phyloP scores from a whole-genome alignment of 257 asterid species.

The Mentha longifolia region DNA sequence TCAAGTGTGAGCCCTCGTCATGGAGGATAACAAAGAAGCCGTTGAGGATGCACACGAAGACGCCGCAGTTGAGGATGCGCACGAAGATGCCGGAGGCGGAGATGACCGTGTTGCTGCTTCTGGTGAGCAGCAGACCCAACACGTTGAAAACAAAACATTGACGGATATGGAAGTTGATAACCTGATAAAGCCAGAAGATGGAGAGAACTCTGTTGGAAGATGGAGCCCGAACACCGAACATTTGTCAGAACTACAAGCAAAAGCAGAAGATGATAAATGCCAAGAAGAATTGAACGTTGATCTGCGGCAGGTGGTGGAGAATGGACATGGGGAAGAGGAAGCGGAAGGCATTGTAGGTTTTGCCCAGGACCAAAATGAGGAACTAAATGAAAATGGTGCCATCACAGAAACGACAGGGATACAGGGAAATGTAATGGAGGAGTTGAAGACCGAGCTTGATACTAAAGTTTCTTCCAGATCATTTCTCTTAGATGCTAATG shows the following conservation, averaged over 20 bases:
- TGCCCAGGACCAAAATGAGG: conserved; percentile 35
- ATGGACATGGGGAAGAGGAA: conserved; percentile 44
- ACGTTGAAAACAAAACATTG: conserved; percentile 18
- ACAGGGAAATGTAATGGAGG: conserved; percentile 39
- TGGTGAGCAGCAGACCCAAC: conserved; percentile 24
- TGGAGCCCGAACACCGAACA: conserved; percentile 14
- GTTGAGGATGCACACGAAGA: conserved; percentile 6
- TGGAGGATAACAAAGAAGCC: conserved; percentile 40
- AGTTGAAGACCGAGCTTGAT: conserved; percentile 41
- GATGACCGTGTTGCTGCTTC: conserved; percentile 16
- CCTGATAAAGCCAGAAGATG: conserved; percentile 16
- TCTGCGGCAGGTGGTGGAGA: conserved; percentile 38
- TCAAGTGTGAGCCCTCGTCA: conserved; percentile 17
- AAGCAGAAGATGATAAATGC: conserved; percentile 38
- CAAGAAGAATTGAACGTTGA: conserved; percentile 32
- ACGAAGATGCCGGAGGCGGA: neutral
- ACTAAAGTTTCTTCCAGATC: conserved; percentile 48
- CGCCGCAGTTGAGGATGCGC: conserved; percentile 13
- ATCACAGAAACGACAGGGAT: conserved; percentile 35
- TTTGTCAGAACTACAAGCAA: conserved; percentile 10
- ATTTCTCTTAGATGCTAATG: conserved; percentile 60
- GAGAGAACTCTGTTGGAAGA: conserved; percentile 27
- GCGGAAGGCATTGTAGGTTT: conserved; percentile 29
- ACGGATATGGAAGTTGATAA: conserved; percentile 37
- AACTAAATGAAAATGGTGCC: conserved; percentile 33